These are phyloP conservation scores for Oenanthe javanica DNA, from an alignment of 140 eudicot genomes.

Conservation along the genomic window DNA sequence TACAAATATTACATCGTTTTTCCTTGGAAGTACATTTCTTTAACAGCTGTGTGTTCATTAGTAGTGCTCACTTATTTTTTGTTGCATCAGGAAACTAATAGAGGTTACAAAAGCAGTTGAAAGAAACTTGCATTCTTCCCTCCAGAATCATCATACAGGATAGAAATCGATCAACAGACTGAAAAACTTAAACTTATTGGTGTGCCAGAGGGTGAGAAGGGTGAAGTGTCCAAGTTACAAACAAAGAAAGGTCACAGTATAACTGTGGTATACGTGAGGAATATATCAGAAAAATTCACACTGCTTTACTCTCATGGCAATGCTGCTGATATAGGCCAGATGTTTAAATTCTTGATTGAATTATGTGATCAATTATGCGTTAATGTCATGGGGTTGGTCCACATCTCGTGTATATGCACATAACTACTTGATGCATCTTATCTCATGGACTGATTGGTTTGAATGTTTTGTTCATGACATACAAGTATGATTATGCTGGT, in stretches of 20 bases:
- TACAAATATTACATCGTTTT: not conserved
- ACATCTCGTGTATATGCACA: not conserved
- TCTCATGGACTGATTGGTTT: not conserved
- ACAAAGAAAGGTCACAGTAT: slow-evolving; percentile 9
- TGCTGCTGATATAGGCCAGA: slow-evolving; percentile 19
- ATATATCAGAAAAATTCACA: slow-evolving; percentile 1
- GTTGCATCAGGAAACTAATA: not conserved
- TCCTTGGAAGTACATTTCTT: not conserved
- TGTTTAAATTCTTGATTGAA: slow-evolving; percentile 14
- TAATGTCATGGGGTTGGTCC: slow-evolving; percentile 18
- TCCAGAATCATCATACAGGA: slow-evolving; percentile 10
- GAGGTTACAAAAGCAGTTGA: not conserved
- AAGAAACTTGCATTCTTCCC: slow-evolving; percentile 14
- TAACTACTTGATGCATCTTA: not conserved
- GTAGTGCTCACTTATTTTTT: not conserved
- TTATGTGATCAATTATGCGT: slow-evolving; percentile 14
- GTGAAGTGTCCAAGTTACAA: slow-evolving; percentile 4
- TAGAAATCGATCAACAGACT: slow-evolving; percentile 10
- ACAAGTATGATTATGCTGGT: slow-evolving; percentile 15
- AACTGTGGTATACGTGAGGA: slow-evolving; percentile 8
- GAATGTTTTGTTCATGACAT: not conserved
- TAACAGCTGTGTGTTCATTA: not conserved
- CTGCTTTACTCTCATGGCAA: slow-evolving; percentile 18
- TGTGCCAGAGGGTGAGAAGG: slow-evolving; percentile 8
- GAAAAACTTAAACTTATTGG: slow-evolving; percentile 1